A percentile compares a stretch with the other conserved stretches of the same genome.
phyloP scores from a whole-genome alignment of 192 early-diverging fungal species.

The Podila minutissima region DNA sequence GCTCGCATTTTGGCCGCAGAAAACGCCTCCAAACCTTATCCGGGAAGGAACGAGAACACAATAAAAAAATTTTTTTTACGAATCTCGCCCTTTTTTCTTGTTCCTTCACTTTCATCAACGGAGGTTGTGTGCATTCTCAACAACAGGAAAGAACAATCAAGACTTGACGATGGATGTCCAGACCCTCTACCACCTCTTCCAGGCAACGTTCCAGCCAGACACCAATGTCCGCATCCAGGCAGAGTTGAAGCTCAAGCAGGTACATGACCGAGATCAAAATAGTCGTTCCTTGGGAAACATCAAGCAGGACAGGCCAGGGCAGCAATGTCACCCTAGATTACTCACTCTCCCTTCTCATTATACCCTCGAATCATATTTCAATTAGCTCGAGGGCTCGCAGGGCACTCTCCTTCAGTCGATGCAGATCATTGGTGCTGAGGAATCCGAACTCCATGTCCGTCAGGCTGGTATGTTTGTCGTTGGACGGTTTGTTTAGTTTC shows the following conservation, averaged over 20 bases:
- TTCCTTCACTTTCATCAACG: neutral
- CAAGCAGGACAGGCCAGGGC: neutral
- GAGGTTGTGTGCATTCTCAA: neutral
- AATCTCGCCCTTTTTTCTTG: neutral
- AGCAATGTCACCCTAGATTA: neutral
- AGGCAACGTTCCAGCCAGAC: slow-evolving; percentile 86
- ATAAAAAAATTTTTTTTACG: slow-evolving; percentile 4
- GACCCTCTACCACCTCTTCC: slow-evolving; percentile 76
- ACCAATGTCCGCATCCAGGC: slow-evolving; percentile 83
- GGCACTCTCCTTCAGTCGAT: slow-evolving; percentile 50
- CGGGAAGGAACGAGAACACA: neutral
- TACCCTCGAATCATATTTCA: neutral
- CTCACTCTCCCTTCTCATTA: neutral
- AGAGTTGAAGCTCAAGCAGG: slow-evolving; percentile 83
- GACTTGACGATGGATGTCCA: slow-evolving; percentile 64
- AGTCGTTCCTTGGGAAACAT: neutral
- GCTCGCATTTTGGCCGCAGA: neutral
- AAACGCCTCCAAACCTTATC: neutral
- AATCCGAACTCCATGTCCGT: slow-evolving; percentile 60
- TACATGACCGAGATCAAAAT: slow-evolving; percentile 8
- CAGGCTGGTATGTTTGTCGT: slow-evolving; percentile 60
- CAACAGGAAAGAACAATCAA: slow-evolving; percentile 2
- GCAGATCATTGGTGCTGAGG: slow-evolving; percentile 67
- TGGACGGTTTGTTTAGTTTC: neutral
- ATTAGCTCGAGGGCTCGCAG: slow-evolving; percentile 39